A percentile compares a stretch with the other conserved stretches of the same genome.
Conservation (phyloP, 805 yeast genomes). For the Barnettozyma sp. region DNA sequence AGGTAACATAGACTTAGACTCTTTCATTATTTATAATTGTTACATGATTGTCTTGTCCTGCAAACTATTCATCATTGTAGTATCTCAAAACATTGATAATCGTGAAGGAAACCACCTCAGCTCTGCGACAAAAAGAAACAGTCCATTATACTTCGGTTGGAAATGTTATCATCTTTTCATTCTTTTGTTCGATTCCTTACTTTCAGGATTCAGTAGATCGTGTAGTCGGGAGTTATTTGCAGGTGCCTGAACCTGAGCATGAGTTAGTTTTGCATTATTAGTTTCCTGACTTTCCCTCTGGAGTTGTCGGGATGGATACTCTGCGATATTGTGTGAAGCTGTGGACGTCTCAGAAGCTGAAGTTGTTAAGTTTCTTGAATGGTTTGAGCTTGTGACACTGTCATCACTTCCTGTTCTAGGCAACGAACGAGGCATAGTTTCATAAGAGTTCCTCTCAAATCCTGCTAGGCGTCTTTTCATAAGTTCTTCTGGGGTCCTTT, state of each 20-base stretch:
- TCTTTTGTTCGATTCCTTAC: slow-evolving; percentile 12
- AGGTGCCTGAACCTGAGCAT: not conserved
- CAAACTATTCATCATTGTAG: too few species aligned
- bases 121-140: too few species aligned
- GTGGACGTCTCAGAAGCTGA: too few species aligned
- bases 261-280: not conserved
- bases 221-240: slow-evolving; percentile 19
- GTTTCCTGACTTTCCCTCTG: not conserved
- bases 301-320: not conserved
- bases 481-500: not conserved
- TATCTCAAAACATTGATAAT: too few species aligned
- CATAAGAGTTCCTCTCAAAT: not conserved
- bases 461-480: not conserved
- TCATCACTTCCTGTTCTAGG: slow-evolving; percentile 3
- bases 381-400: slow-evolving; percentile 2
- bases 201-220: slow-evolving; percentile 24
- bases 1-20: too few species aligned
- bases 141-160: too few species aligned
- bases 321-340: not conserved
- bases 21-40: too few species aligned
- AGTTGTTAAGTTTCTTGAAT: not conserved
- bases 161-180: not conserved
- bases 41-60: too few species aligned
- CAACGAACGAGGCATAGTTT: slow-evolving; percentile 2
- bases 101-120: too few species aligned